Percentiles rank a stretch among this genome's conserved stretches.
These are phyloP conservation scores for Chimonanthus salicifolius DNA, from an alignment of 164 flowering plant genomes.

Conservation along the genomic window DNA sequence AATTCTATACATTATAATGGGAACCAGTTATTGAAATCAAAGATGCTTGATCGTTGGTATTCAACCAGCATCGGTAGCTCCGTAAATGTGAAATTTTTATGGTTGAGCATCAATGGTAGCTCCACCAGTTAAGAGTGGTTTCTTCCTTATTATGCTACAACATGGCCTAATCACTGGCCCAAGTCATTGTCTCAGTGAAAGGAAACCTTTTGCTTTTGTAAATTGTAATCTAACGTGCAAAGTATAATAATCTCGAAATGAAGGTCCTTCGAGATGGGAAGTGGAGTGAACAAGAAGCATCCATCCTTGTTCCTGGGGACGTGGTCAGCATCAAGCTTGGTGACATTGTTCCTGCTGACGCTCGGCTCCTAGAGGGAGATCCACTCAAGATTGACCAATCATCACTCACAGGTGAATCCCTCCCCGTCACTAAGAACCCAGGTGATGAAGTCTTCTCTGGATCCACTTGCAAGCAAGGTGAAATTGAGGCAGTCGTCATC, in stretches of 20 bases:
- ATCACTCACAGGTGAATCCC: conserved; percentile 84
- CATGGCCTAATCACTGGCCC: not conserved
- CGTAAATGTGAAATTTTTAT: not conserved
- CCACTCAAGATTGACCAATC: conserved; percentile 89
- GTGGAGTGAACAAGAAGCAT: conserved; percentile 77
- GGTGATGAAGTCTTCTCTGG: conserved; percentile 78
- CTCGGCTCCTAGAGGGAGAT: conserved; percentile 84
- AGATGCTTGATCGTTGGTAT: not conserved
- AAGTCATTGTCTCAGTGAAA: not conserved
- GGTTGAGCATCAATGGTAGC: not conserved
- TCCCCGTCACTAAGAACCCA: conserved; percentile 66
- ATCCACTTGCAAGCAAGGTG: conserved; percentile 94
- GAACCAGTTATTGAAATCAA: not conserved
- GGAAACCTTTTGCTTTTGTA: not conserved
- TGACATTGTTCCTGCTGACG: conserved; percentile 88
- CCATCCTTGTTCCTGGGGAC: conserved; percentile 82
- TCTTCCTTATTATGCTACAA: not conserved
- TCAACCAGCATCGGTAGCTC: not conserved
- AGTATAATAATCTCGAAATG: not conserved
- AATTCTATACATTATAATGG: not conserved
- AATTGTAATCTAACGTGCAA: not conserved
- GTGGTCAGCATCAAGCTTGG: conserved; percentile 78
- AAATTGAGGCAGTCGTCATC: conserved; percentile 81
- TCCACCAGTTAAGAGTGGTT: not conserved
- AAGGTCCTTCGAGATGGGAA: conserved; percentile 69